Evolutionary conservation across 1,284 basidiomycete genomes (phyloP), one percentile per base, ranked within the genome.

Genomic region (Pseudozyma hubeiensis): DNA sequence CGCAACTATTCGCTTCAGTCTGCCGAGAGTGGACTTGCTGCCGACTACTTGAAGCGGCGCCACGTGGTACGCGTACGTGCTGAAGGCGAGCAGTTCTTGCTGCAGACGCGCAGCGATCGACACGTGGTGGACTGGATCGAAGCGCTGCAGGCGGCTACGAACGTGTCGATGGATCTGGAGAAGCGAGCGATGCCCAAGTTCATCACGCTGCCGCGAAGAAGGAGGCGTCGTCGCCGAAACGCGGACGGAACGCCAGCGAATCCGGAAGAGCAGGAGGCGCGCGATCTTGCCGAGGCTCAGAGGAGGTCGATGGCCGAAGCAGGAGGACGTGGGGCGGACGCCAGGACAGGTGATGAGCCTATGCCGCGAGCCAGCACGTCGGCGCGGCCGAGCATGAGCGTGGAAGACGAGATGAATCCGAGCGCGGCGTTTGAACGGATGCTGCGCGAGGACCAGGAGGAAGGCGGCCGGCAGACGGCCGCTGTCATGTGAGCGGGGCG

Each of bases 71-170:
- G 96, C 30, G 90, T 98, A 35, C 87, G 97, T 60, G 88, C 93
- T 77, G 94, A 96, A 84, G 95, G 95, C 13, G 93, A 99, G 87
- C 96, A 99, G 86, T 99, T 99, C 85, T 87, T 99, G 82, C 83
- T 99, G 70, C 97, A 99, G 86, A 93, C 93, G 3, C 90, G 89
- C 55, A 91, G 93, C 83, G 91, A 95, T 47, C 88, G 90, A 39
- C 90, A 90, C 47, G 93, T 97, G 9, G 93, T 99, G 46, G 90
- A 93, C 75, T 96, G 95, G 93, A 96, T 99, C 78, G 96, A 99
- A 90, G 94, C 90, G 13, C 88, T 98, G 59, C 95, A 98, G 86
- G 92, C 94, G 41, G 92, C 93, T 1, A 91, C 93, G n/a, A 97
- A 97, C 84, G 90, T 98, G 49, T 88, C 94, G 3, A 86, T 95